Base-by-base conservation (phyloP, 2,329 filamentous ascomycete species). In the Phaeosphaeriaceae sp. region DNA sequence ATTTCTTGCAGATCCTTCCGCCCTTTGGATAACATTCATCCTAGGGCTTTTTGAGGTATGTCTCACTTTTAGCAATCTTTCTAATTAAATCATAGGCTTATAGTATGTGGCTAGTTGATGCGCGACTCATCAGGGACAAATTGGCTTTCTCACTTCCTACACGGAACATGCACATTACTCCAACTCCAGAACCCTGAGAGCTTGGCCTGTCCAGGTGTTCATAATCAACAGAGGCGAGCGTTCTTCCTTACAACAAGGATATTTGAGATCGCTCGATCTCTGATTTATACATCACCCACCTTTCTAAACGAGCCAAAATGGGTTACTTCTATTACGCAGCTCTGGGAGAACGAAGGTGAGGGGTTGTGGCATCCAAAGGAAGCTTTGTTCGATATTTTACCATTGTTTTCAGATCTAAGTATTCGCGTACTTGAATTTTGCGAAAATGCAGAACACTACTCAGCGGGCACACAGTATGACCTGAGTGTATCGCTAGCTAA, bases 241-340 rank as follows among this genome's bases (percentile, higher is more conserved):
- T 67, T 68, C 45, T 67, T 68, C 52, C 55, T 68, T 28, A 41
- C 54, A 8, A 62, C 56, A 16, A 60, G 65, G 1, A 62, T 67
- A 4, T 68, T 68, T 38, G 65, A 68, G 28, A 64, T 68, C 11
- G 47, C 61, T 3, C 60, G 65, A 3, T 58, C 65, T 3, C 46
- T 68, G 23, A 61, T 67, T 16, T 68, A 60, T 41, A 60, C 63
- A 0, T 52, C 51, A 4, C 54, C 63, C 2, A 61, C 61, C 1
- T 68, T 68, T 29, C 56, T 66, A 4, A 48, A 57, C 12, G 39
- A 53, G 7, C 43, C 54, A 2, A 46, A 54, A 16, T 68, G 65
- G 65, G 51, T 28, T 6, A 23, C 32, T n/a, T 57, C 60, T 8
- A 35, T 66, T 21, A 33, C 52, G 28, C 38, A 50, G 13, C 51